Evolutionary conservation across 1,139 yeast genomes (phyloP).

Genomic region (Candida sanyaensis): DNA sequence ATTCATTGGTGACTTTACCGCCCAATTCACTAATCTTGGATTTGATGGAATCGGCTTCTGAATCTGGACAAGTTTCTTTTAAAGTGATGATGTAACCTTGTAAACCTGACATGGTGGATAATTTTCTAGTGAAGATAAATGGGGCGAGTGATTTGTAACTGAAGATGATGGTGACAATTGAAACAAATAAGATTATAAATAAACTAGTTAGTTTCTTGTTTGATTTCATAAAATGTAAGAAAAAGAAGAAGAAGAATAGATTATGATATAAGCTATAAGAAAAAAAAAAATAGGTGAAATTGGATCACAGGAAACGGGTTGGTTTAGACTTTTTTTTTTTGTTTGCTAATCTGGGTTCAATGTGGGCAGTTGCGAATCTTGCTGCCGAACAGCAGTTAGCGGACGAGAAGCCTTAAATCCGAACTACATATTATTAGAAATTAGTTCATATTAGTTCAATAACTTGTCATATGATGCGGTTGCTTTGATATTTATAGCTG

Average conservation of each 20-base stretch:
- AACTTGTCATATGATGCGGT: no score
- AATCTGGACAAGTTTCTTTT: slow-evolving; percentile 34
- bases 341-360: not conserved
- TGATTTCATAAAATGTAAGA: slow-evolving; percentile 4
- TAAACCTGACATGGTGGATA: slow-evolving; percentile 14
- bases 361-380: no score
- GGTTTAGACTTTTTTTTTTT: not conserved
- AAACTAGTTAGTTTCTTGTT: slow-evolving; percentile 6
- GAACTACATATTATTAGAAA: no score
- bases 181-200: slow-evolving; percentile 4
- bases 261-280: not conserved
- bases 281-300: slow-evolving; percentile 6
- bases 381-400: no score
- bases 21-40: slow-evolving; percentile 48
- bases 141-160: slow-evolving; percentile 3
- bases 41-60: slow-evolving; percentile 34
- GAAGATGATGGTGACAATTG: slow-evolving; percentile 7
- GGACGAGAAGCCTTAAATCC: no score
- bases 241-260: not conserved
- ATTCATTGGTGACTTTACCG: slow-evolving; percentile 66
- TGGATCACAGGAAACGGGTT: not conserved
- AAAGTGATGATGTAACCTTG: slow-evolving; percentile 41
- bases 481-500: no score
- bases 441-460: no score
- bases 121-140: not conserved